phyloP scores from a whole-genome alignment of 192 early-diverging fungal species.

The Pilaira anomala region DNA sequence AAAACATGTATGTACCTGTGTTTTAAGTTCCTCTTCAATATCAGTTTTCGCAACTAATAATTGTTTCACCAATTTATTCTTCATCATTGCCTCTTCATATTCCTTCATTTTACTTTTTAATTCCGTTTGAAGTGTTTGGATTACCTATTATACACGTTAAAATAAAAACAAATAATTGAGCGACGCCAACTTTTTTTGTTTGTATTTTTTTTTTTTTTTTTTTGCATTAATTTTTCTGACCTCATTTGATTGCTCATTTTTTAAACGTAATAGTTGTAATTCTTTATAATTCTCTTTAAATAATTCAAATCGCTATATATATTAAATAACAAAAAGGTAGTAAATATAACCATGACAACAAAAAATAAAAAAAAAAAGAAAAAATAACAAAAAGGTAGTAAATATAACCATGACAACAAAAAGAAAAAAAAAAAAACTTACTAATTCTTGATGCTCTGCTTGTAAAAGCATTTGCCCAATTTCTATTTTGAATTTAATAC shows the following conservation, averaged over 20 bases:
- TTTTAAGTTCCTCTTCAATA: not conserved
- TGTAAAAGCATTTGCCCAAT: slow-evolving; percentile 8
- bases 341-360: no score
- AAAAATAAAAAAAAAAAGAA: no score
- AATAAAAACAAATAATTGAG: no score
- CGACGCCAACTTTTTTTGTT: no score
- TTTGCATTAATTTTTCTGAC: not conserved
- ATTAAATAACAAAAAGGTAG: no score
- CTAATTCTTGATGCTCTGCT: not conserved
- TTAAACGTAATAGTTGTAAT: not conserved
- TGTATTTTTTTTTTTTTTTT: no score
- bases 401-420: no score
- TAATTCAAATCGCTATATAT: slow-evolving; percentile 1
- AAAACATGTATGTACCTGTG: not conserved
- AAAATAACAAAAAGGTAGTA: no score
- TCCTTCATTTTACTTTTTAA: not conserved
- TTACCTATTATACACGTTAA: no score
- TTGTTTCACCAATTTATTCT: not conserved
- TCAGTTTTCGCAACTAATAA: not conserved
- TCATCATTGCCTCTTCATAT: not conserved
- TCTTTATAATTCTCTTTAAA: slow-evolving; percentile 12
- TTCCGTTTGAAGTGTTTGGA: not conserved
- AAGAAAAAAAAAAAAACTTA: not conserved
- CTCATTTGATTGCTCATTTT: slow-evolving; percentile 6
- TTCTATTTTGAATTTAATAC: no score